phyloP scores from a whole-genome alignment of 163 green algal genomes.

The Prototheca cutis region DNA sequence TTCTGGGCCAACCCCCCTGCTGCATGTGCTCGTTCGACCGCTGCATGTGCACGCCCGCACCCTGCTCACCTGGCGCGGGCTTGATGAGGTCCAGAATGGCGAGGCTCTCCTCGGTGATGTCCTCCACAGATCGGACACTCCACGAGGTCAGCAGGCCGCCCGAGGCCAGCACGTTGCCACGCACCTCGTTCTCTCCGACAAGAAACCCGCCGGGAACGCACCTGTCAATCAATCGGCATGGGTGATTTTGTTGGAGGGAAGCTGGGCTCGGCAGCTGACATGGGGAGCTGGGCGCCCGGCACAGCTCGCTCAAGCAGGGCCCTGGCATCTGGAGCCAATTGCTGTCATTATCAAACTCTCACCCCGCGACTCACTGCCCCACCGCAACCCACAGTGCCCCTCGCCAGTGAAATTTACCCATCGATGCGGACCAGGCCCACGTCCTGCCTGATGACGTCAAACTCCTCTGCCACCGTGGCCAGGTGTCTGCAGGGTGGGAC shows the following conservation, averaged over 20 bases:
- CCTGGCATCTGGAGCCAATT: no score
- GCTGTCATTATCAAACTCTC: no score
- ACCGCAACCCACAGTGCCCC: not conserved
- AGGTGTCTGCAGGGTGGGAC: no score
- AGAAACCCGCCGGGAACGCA: slow-evolving; percentile 4
- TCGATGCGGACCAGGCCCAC: slow-evolving; percentile 1
- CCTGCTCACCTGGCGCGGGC: not conserved
- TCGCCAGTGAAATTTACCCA: not conserved
- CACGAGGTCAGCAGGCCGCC: slow-evolving; percentile 8
- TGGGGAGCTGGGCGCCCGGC: no score
- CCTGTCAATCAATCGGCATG: not conserved
- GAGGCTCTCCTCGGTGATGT: slow-evolving; percentile 5
- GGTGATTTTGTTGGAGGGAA: not conserved
- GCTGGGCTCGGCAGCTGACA: no score
- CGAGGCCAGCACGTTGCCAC: slow-evolving; percentile 4
- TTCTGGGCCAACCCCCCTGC: no score
- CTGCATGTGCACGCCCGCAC: no score
- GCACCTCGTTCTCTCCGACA: slow-evolving; percentile 6
- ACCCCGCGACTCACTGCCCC: no score
- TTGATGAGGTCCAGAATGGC: slow-evolving; percentile 5
- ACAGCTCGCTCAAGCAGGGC: no score
- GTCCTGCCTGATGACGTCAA: not conserved
- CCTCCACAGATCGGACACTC: not conserved
- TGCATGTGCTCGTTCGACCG: no score
- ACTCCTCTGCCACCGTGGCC: no score